Percentiles rank a stretch among this genome's conserved stretches.
These are phyloP conservation scores for Circinella umbellata DNA, from an alignment of 371 early-diverging fungal species.

Conservation along the genomic window DNA sequence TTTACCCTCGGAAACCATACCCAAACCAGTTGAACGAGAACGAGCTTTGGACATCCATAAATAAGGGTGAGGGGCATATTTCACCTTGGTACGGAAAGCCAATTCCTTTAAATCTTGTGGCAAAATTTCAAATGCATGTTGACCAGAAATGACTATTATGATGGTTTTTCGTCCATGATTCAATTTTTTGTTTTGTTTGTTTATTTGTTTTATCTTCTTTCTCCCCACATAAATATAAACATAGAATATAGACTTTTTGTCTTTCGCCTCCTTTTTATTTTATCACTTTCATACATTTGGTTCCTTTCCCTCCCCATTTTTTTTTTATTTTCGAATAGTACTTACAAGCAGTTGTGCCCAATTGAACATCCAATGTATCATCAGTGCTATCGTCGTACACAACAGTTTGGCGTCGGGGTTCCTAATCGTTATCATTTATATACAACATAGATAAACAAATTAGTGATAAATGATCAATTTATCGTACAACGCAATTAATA, in stretches of 20 bases:
- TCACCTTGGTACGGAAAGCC: slow-evolving; percentile 50
- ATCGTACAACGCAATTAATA: too few relatives aligned
- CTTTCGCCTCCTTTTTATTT: background rate
- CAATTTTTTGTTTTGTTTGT: too few relatives aligned
- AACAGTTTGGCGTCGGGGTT: slow-evolving; percentile 44
- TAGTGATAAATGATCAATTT: background rate
- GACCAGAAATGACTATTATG: slow-evolving; percentile 50
- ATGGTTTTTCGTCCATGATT: background rate
- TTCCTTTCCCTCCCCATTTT: background rate
- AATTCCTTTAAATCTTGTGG: slow-evolving; percentile 51
- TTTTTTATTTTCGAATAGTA: background rate
- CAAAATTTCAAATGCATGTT: slow-evolving; percentile 52
- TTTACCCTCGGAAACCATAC: slow-evolving; percentile 50
- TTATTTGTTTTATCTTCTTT: too few relatives aligned
- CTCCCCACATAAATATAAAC: too few relatives aligned
- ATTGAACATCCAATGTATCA: slow-evolving; percentile 48
- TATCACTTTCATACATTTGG: background rate
- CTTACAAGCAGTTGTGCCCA: slow-evolving; percentile 59
- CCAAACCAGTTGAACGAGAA: slow-evolving; percentile 44
- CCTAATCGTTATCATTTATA: slow-evolving; percentile 22
- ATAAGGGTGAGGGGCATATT: slow-evolving; percentile 57
- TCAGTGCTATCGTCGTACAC: slow-evolving; percentile 50
- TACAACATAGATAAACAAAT: background rate
- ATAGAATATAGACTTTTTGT: too few relatives aligned
- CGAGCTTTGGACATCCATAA: slow-evolving; percentile 57